Conservation (phyloP, 176 grass and related monocot species). For the Ensete ventricosum region DNA sequence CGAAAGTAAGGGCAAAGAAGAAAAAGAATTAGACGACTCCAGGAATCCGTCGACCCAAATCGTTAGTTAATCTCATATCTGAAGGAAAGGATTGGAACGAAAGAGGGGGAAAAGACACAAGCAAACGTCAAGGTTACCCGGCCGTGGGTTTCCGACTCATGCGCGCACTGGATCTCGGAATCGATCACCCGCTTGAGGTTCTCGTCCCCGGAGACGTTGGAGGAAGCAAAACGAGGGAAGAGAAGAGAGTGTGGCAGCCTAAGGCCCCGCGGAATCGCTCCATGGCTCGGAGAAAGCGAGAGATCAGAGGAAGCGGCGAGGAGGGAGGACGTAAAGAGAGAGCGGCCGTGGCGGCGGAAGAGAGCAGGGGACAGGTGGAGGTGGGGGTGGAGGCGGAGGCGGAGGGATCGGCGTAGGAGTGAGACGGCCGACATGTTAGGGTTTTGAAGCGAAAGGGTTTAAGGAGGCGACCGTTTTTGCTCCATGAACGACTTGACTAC, state of each 20-base stretch:
- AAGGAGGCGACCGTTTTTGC: background rate
- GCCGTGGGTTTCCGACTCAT: constrained; percentile 21
- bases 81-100: background rate
- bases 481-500: constrained; percentile 3
- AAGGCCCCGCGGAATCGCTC: background rate
- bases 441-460: background rate
- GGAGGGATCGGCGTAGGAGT: constrained; percentile 31
- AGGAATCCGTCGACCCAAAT: no score
- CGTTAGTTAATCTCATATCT: background rate
- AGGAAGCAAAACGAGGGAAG: constrained; percentile 31
- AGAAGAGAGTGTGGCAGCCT: background rate
- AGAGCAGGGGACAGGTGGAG: background rate
- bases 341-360: background rate
- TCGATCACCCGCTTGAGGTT: constrained; percentile 51
- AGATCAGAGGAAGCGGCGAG: background rate
- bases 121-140: constrained; percentile 1
- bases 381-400: background rate
- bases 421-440: constrained; percentile 39
- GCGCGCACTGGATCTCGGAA: constrained; percentile 56
- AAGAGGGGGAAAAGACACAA: background rate
- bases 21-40: no score
- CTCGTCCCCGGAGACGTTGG: constrained; percentile 42
- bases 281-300: constrained; percentile 1
- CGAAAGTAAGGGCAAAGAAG: no score
- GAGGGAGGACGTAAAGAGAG: constrained; percentile 11